Evolutionary conservation across 2,329 filamentous ascomycete species (phyloP).

Genomic region (Cylindrodendrum hubeiense): DNA sequence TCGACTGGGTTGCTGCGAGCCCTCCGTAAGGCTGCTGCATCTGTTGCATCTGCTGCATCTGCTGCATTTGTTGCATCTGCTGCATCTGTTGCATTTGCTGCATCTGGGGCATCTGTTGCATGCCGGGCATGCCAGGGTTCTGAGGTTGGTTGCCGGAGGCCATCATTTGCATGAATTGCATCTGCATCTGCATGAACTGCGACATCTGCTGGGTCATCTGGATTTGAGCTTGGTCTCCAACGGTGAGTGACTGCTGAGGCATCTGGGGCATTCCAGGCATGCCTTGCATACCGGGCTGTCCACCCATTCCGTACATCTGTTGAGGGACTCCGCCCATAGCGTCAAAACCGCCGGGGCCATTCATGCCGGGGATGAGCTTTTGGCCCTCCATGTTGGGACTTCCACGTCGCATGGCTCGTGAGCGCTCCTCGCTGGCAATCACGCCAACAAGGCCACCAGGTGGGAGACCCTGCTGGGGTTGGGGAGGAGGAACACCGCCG

Average conservation of each 20-base stretch:
- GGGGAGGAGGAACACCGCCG: constrained; percentile 61
- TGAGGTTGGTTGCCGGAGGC: constrained; percentile 51
- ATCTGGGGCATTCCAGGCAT: constrained; percentile 49
- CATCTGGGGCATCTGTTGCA: constrained; percentile 37
- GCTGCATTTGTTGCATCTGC: constrained; percentile 34
- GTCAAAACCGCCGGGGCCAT: constrained; percentile 58
- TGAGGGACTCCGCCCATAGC: constrained; percentile 62
- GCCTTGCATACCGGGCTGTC: constrained; percentile 20
- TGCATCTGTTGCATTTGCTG: constrained; percentile 22
- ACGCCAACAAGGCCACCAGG: constrained; percentile 88
- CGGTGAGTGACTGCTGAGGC: constrained; percentile 62
- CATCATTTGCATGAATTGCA: constrained; percentile 94
- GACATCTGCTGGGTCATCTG: constrained; percentile 88
- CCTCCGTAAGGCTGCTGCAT: constrained; percentile 46
- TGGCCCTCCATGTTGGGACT: constrained; percentile 76
- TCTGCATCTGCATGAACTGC: constrained; percentile 93
- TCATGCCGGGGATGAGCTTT: constrained; percentile 52
- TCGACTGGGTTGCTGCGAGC: constrained; percentile 53
- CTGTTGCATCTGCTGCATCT: constrained; percentile 28
- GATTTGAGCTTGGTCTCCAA: constrained; percentile 79
- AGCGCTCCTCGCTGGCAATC: constrained; percentile 87
- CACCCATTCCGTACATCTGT: constrained; percentile 54
- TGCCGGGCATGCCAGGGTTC: constrained; percentile 17
- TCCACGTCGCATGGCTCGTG: constrained; percentile 80
- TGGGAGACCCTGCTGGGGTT: constrained; percentile 59